phyloP scores from a whole-genome alignment of 2,329 filamentous ascomycete species.

The Diatrype stigma region DNA sequence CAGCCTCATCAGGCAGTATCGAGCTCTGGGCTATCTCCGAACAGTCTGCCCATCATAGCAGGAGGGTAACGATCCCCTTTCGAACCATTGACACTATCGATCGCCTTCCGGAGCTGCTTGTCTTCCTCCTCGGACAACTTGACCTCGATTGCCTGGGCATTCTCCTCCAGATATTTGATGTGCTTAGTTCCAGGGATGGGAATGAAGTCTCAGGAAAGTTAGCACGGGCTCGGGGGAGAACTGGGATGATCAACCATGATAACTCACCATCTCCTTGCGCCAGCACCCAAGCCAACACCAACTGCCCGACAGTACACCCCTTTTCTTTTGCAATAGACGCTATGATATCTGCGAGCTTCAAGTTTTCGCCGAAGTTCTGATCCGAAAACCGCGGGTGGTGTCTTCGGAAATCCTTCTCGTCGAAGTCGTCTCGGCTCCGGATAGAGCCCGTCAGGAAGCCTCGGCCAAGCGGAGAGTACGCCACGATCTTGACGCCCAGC shows the following conservation, averaged over 20 bases:
- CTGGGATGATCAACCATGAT: not conserved
- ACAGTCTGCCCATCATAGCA: slow-evolving; percentile 6
- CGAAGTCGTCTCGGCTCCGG: slow-evolving; percentile 39
- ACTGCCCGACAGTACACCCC: slow-evolving; percentile 43
- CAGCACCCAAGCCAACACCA: slow-evolving; percentile 52
- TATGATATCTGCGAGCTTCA: slow-evolving; percentile 26
- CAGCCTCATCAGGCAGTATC: not conserved
- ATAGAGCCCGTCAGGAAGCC: slow-evolving; percentile 48
- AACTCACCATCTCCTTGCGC: slow-evolving; percentile 37
- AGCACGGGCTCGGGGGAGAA: slow-evolving; percentile 47
- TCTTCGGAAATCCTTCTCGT: slow-evolving; percentile 33
- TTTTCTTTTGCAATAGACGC: slow-evolving; percentile 23
- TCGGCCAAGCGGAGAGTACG: slow-evolving; percentile 53
- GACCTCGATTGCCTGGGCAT: slow-evolving; percentile 28
- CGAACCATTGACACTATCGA: slow-evolving; percentile 24
- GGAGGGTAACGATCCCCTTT: slow-evolving; percentile 14
- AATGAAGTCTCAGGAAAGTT: slow-evolving; percentile 59
- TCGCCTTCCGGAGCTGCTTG: slow-evolving; percentile 29
- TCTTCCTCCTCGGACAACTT: slow-evolving; percentile 32
- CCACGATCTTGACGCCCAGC: slow-evolving; percentile 49
- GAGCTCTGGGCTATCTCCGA: slow-evolving; percentile 19
- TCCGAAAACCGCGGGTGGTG: slow-evolving; percentile 37
- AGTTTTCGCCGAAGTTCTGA: slow-evolving; percentile 48
- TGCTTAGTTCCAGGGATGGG: slow-evolving; percentile 33
- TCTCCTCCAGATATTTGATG: slow-evolving; percentile 28